phyloP scores from a whole-genome alignment of 345 rosid genomes.

The Salix koriyanagi region DNA sequence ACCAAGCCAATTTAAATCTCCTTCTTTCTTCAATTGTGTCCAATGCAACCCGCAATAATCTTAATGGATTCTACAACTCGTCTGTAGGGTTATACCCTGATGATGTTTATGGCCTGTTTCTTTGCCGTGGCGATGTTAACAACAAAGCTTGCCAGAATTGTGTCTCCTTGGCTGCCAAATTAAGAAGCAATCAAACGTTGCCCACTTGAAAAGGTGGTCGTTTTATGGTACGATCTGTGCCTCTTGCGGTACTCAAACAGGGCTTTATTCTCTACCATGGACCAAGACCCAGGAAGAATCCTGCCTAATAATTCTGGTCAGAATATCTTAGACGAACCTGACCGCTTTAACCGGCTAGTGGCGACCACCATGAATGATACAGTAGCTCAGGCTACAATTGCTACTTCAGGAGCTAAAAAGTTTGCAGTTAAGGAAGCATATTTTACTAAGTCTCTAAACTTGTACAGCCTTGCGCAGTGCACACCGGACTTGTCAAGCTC shows the following conservation, averaged over 20 bases:
- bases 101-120: constrained; percentile 14
- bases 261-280: constrained; percentile 22
- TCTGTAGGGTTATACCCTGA: neutral
- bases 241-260: constrained; percentile 44
- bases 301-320: neutral
- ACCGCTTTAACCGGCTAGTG: constrained; percentile 12
- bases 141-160: constrained; percentile 29
- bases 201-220: constrained; percentile 21
- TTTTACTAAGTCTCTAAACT: neutral
- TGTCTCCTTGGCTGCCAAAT: constrained; percentile 17
- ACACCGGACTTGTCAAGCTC: constrained; percentile 36
- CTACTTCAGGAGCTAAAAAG: constrained; percentile 21
- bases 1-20: constrained; percentile 3
- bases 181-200: constrained; percentile 21
- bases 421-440: constrained; percentile 20
- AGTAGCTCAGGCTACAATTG: constrained; percentile 12
- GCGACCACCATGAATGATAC: neutral
- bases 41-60: neutral
- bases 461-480: constrained; percentile 51
- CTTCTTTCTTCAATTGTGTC: constrained; percentile 10
- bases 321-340: constrained; percentile 2
- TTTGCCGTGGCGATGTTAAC: constrained; percentile 17
- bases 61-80: constrained; percentile 5
- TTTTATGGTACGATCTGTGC: constrained; percentile 45
- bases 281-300: rapidly evolving